A percentile compares a stretch with the other conserved stretches of the same genome.
These are phyloP conservation scores for Diversispora epigaea DNA, from an alignment of 192 early-diverging fungal genomes.

Conservation along the genomic window DNA sequence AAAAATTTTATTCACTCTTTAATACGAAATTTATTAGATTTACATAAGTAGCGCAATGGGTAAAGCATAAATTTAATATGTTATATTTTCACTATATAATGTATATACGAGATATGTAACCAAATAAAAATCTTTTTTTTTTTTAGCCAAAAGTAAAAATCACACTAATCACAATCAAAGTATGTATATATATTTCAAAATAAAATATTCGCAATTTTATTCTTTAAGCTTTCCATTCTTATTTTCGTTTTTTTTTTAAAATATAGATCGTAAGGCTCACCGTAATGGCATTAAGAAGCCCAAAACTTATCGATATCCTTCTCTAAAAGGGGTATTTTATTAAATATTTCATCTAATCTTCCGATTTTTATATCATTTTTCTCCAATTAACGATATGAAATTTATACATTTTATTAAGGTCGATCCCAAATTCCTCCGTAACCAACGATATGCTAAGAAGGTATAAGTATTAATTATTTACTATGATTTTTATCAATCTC, in stretches of 20 bases:
- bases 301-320: slow-evolving; percentile 81
- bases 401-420: slow-evolving; percentile 2
- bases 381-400: background rate
- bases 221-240: background rate
- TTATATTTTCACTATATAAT: no score
- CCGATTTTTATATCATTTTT: no score
- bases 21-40: no score
- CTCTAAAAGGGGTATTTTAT: slow-evolving; percentile 91
- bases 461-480: slow-evolving; percentile 29
- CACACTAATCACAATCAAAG: slow-evolving; percentile 99
- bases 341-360: background rate
- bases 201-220: background rate
- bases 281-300: slow-evolving; percentile 99
- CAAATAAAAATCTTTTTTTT: background rate
- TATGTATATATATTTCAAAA: slow-evolving; percentile 43
- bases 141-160: slow-evolving; percentile 92
- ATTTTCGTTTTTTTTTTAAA: slow-evolving; percentile 13
- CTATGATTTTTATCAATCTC: no score
- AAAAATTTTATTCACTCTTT: no score
- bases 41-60: no score
- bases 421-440: slow-evolving; percentile 88
- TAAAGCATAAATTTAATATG: no score
- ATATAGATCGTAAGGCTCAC: slow-evolving; percentile 92
- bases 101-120: no score
- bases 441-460: slow-evolving; percentile 91